phyloP scores from a whole-genome alignment of 2,329 filamentous ascomycete genomes.

The Taxawa tesnikishii region DNA sequence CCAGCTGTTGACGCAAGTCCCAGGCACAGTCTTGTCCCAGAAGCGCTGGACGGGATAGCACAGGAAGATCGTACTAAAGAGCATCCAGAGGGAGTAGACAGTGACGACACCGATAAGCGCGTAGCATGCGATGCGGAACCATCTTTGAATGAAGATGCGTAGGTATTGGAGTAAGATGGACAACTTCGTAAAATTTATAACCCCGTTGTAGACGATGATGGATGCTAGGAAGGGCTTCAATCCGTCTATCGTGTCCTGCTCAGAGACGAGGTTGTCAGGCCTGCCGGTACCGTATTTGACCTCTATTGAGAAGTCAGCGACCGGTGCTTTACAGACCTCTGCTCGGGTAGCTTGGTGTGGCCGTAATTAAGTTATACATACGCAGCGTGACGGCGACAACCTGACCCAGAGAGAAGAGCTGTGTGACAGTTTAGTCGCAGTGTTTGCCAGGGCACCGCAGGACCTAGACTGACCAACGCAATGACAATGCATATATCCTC shows the following conservation, averaged over 20 bases:
- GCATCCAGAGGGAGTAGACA: slow-evolving; percentile 15
- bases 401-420: neutral
- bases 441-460: neutral
- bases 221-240: neutral
- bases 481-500: slow-evolving; percentile 7
- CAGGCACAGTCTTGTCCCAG: slow-evolving; percentile 18
- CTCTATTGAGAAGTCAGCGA: too few species aligned
- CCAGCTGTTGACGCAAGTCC: slow-evolving; percentile 17
- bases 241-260: neutral
- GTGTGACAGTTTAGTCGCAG: neutral
- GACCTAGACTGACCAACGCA: slow-evolving; percentile 2
- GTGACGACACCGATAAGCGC: slow-evolving; percentile 15
- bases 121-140: slow-evolving; percentile 16
- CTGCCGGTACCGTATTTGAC: neutral
- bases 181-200: slow-evolving; percentile 24
- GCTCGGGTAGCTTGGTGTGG: neutral
- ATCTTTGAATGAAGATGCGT: slow-evolving; percentile 25
- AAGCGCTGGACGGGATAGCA: slow-evolving; percentile 19
- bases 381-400: neutral
- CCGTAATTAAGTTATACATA: neutral
- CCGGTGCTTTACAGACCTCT: too few species aligned
- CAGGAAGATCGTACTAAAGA: slow-evolving; percentile 20
- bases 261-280: neutral
- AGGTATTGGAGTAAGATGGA: slow-evolving; percentile 38
- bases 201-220: slow-evolving; percentile 5